Percentiles rank a stretch among this genome's conserved stretches.
phyloP scores from a whole-genome alignment of 495 filamentous ascomycete species.

The Talaromyces borbonicus region DNA sequence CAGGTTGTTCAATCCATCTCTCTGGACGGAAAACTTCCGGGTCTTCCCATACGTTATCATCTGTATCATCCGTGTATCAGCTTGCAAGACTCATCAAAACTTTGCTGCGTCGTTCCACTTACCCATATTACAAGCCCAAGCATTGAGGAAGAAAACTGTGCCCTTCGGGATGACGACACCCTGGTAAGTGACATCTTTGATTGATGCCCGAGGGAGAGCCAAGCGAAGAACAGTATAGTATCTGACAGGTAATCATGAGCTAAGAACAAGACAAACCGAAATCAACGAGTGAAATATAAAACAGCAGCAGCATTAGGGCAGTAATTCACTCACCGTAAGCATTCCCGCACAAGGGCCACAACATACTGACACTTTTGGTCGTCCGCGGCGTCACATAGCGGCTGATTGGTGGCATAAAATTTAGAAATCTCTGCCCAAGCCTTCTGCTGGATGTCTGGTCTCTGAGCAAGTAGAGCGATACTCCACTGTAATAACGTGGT shows the following conservation, averaged over 20 bases:
- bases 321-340: no score
- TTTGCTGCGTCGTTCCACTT: constrained; percentile 13
- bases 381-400: constrained; percentile 46
- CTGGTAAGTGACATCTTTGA: constrained; percentile 49
- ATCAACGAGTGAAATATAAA: no score
- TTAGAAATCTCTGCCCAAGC: constrained; percentile 44
- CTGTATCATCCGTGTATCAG: constrained; percentile 15
- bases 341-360: constrained; percentile 48
- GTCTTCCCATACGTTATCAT: constrained; percentile 48
- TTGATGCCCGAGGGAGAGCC: constrained; percentile 49
- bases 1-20: constrained; percentile 52
- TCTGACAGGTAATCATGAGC: no score
- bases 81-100: background rate
- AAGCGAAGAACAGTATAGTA: constrained; percentile 52
- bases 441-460: constrained; percentile 50
- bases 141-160: constrained; percentile 54
- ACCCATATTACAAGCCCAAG: constrained; percentile 58
- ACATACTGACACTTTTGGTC: constrained; percentile 55
- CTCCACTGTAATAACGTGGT: constrained; percentile 55
- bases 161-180: constrained; percentile 46
- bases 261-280: no score
- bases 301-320: no score
- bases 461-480: constrained; percentile 45
- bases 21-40: constrained; percentile 51
- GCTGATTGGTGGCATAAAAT: constrained; percentile 41